These are phyloP conservation scores for Linum usitatissimum DNA, from an alignment of 345 rosid genomes.

Conservation along the genomic window DNA sequence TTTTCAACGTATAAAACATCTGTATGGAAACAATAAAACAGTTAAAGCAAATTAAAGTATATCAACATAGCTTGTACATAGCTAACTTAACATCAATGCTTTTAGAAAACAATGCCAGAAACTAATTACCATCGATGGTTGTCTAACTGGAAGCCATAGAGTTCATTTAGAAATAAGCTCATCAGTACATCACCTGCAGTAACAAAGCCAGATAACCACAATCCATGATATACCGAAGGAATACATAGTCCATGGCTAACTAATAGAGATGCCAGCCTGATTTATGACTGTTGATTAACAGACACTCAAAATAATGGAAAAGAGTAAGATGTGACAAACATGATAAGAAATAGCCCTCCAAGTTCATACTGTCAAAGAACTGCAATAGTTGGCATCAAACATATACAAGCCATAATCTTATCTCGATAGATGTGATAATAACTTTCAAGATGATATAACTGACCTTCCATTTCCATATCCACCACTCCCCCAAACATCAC, in stretches of 20 bases:
- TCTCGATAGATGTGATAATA: neutral
- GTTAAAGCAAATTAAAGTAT: too few species aligned
- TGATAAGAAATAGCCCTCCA: neutral
- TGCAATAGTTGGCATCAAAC: too few species aligned
- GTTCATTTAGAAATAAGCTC: conserved; percentile 94
- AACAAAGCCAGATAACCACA: neutral
- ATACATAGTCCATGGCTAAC: conserved; percentile 2
- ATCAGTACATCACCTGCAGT: conserved; percentile 76
- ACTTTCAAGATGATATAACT: conserved; percentile 15
- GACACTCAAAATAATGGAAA: neutral
- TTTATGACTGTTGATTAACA: neutral
- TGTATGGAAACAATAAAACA: neutral
- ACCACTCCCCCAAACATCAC: conserved; percentile 91
- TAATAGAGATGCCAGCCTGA: neutral
- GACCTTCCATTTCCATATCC: conserved; percentile 93
- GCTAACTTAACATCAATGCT: neutral
- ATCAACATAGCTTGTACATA: too few species aligned
- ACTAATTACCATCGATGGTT: conserved; percentile 76
- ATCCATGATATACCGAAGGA: neutral
- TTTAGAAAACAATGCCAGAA: neutral
- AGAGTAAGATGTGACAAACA: neutral
- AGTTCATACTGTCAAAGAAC: neutral
- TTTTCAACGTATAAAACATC: neutral
- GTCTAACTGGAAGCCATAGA: conserved; percentile 94
- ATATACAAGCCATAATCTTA: too few species aligned